A percentile compares a stretch with the other conserved stretches of the same genome.
Conservation (phyloP, 2,329 filamentous ascomycete genomes). For the Talaromyces sp. region DNA sequence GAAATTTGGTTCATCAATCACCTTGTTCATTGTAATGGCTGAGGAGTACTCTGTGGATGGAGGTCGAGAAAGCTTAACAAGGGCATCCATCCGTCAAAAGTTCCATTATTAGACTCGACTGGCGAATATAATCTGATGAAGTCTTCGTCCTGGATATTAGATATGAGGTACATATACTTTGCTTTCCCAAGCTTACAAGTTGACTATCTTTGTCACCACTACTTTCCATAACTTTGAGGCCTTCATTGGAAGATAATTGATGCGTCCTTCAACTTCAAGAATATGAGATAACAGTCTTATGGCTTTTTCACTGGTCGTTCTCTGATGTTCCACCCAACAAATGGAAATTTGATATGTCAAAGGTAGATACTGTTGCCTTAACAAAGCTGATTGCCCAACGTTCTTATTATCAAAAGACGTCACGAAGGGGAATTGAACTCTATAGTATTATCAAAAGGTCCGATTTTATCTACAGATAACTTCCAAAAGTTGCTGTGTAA, state of each 20-base stretch:
- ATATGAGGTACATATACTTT: no score
- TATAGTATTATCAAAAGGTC: neutral
- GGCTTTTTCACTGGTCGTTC: neutral
- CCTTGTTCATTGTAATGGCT: no score
- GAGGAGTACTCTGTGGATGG: no score
- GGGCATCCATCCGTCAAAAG: no score
- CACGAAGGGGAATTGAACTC: neutral
- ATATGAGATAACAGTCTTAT: neutral
- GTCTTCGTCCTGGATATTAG: no score
- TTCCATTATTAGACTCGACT: no score
- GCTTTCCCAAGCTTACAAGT: no score
- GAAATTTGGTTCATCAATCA: no score
- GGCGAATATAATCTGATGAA: no score
- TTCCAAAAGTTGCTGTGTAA: neutral
- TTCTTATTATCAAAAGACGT: neutral
- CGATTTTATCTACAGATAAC: neutral
- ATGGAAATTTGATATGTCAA: neutral
- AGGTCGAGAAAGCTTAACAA: no score
- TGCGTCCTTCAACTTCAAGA: neutral
- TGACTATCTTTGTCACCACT: neutral
- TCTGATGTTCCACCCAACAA: neutral
- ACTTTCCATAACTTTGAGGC: neutral
- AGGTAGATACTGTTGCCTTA: neutral
- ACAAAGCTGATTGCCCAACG: neutral
- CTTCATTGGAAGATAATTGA: neutral